A percentile compares a stretch with the other conserved stretches of the same genome.
These are phyloP conservation scores for Nicotiana undulata DNA, from an alignment of 257 asterid species.

Conservation along the genomic window DNA sequence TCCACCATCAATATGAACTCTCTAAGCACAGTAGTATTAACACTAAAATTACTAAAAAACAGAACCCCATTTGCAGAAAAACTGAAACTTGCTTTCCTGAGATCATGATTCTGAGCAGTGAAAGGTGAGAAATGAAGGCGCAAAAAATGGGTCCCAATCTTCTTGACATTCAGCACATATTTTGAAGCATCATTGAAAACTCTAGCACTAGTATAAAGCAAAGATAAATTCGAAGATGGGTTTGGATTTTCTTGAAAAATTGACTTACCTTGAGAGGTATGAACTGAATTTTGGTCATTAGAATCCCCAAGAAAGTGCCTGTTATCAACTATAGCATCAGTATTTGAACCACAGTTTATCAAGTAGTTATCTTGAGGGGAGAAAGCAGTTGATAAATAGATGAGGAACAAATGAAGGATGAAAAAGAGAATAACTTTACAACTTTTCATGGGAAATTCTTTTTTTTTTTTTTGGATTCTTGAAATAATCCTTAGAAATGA, in stretches of 20 bases:
- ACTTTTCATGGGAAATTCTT: slow-evolving; percentile 27
- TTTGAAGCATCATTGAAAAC: slow-evolving; percentile 41
- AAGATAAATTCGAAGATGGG: slow-evolving; percentile 29
- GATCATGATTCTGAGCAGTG: slow-evolving; percentile 30
- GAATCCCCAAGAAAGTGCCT: slow-evolving; percentile 57
- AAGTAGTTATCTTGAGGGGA: slow-evolving; percentile 62
- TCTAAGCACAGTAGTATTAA: slow-evolving; percentile 26
- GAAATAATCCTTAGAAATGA: background rate
- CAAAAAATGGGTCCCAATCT: slow-evolving; percentile 52
- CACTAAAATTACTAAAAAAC: slow-evolving; percentile 29
- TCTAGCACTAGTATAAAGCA: slow-evolving; percentile 47
- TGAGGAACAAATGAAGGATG: slow-evolving; percentile 9
- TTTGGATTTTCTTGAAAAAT: slow-evolving; percentile 30
- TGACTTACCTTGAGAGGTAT: slow-evolving; percentile 48
- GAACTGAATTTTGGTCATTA: slow-evolving; percentile 18
- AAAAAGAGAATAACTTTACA: slow-evolving; percentile 25
- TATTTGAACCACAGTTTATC: slow-evolving; percentile 59
- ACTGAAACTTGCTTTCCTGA: slow-evolving; percentile 31
- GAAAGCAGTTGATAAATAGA: slow-evolving; percentile 36
- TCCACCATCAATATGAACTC: slow-evolving; percentile 62
- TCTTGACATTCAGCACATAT: slow-evolving; percentile 40
- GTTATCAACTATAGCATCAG: slow-evolving; percentile 30
- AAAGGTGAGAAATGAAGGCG: slow-evolving; percentile 77
- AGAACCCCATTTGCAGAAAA: slow-evolving; percentile 54
- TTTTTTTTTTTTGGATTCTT: background rate